Conservation (phyloP, 2,329 filamentous ascomycete genomes). For the Pseudogymnoascus sp. region DNA sequence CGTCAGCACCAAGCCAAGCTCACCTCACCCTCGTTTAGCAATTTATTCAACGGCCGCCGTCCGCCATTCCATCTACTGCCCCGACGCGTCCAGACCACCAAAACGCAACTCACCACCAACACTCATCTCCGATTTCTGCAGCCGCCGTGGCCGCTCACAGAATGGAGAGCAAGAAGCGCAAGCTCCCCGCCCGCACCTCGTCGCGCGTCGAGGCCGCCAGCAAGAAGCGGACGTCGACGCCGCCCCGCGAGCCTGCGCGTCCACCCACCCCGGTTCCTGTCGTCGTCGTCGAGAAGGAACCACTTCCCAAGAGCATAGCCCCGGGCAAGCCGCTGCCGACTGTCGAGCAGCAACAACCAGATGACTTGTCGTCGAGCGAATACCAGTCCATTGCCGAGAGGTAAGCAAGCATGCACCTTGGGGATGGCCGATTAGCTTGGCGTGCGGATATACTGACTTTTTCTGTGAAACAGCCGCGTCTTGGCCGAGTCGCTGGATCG, state of each 20-base stretch:
- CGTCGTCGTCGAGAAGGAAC: slow-evolving; percentile 26
- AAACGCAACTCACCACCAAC: slow-evolving; percentile 17
- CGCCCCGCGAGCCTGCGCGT: slow-evolving; percentile 44
- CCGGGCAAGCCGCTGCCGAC: slow-evolving; percentile 66
- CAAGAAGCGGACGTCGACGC: slow-evolving; percentile 54
- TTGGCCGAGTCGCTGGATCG: slow-evolving; percentile 65
- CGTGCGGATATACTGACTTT: slow-evolving; percentile 15
- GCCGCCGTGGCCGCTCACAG: background rate
- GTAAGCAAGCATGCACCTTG: slow-evolving; percentile 34
- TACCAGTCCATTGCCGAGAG: slow-evolving; percentile 71
- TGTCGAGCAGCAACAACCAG: slow-evolving; percentile 59
- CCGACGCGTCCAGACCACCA: slow-evolving; percentile 22
- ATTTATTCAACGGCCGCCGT: slow-evolving; percentile 13
- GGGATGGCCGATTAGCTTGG: background rate
- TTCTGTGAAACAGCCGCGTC: slow-evolving; percentile 53
- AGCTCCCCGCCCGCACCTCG: slow-evolving; percentile 56
- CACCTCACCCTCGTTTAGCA: slow-evolving; percentile 17
- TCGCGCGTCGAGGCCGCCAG: slow-evolving; percentile 53
- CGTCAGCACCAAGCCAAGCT: slow-evolving; percentile 12
- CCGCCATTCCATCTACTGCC: slow-evolving; percentile 16
- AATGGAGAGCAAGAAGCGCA: slow-evolving; percentile 62
- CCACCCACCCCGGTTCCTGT: slow-evolving; percentile 32
- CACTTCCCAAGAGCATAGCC: slow-evolving; percentile 57
- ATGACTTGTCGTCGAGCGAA: slow-evolving; percentile 55
- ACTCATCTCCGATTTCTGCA: slow-evolving; percentile 3